These are phyloP conservation scores for Fusarium praegraminearum DNA, from an alignment of 2,329 filamentous ascomycete genomes.

Conservation along the genomic window DNA sequence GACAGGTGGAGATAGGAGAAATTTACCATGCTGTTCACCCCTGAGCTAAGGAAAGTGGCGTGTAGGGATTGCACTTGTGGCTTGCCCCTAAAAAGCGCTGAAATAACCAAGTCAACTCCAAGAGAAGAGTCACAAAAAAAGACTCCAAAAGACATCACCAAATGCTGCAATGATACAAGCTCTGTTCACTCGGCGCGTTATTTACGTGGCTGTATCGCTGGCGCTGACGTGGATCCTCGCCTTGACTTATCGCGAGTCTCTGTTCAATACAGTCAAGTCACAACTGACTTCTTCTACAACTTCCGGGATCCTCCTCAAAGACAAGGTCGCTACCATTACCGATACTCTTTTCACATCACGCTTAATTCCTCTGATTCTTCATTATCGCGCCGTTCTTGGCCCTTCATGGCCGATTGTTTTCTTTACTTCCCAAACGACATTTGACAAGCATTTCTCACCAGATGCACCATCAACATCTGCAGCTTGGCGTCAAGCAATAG, in stretches of 20 bases:
- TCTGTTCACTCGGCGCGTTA: neutral
- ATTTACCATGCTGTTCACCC: too few relatives aligned
- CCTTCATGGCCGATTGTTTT: conserved; percentile 23
- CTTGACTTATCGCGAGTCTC: neutral
- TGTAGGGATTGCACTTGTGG: neutral
- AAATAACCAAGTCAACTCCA: neutral
- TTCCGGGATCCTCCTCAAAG: neutral
- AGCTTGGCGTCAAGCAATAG: neutral
- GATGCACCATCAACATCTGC: neutral
- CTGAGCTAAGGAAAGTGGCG: neutral
- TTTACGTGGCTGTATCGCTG: neutral
- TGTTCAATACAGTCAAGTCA: neutral
- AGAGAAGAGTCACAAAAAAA: neutral
- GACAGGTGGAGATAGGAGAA: too few relatives aligned
- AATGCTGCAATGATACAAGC: neutral
- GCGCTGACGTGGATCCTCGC: neutral
- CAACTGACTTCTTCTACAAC: neutral
- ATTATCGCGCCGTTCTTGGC: conserved; percentile 13
- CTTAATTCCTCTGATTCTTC: conserved; percentile 16
- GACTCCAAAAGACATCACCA: neutral
- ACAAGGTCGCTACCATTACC: conserved; percentile 21
- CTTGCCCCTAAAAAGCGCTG: neutral
- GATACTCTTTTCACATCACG: conserved; percentile 18
- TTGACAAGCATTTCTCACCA: neutral
- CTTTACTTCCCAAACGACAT: conserved; percentile 4